Evolutionary conservation across 345 rosid species (phyloP), one percentile per base, ranked within the genome.

Genomic region (Sonneratia caseolaris): DNA sequence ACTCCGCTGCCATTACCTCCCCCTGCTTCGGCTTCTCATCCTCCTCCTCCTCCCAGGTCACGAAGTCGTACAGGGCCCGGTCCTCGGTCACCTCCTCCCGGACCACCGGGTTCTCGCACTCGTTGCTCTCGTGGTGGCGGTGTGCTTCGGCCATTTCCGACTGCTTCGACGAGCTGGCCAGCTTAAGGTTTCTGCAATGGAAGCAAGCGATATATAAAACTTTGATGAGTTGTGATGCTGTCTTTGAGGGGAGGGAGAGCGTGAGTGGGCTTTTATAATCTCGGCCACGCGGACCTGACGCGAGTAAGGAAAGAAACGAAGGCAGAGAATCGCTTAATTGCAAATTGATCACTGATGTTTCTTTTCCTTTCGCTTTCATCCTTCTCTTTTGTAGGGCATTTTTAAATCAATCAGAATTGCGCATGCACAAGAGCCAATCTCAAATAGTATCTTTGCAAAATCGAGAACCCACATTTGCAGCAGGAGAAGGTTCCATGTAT

Each of bases 1-100:
- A 89, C 79, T 89, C 87, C 0, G 91, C 21, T 14, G 32, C 84
- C 72, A 86, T 78, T 79, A 83, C 83, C 73, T 57, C 88, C 68
- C 84, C 92, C 4, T 86, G 84, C 69, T 80, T 84, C 24, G 18
- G 24, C 70, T 56, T 42, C 81, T 76, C 76, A 82, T 78, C 83
- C 7, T 53, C 24, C 1, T 86, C 91, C 43, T 88, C 73, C 76
- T 91, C 87, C 89, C 86, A 87, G 74, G 86, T 81, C 83, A 87
- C 0, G 89, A 95, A 87, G 86, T 86, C 97, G 71, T 90, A 85
- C 80, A 90, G 0, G 53, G 97, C 99, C 3, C 97, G 91, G 74
- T 95, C 97, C 69, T 68, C 81, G 71, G 74, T 64, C 84, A 88
- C 53, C n/a, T 55, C 79, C 67, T 76, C 79, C 51, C 48, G 62